phyloP scores from a whole-genome alignment of 163 green algal genomes.

The Scenedesmus sp. region DNA sequence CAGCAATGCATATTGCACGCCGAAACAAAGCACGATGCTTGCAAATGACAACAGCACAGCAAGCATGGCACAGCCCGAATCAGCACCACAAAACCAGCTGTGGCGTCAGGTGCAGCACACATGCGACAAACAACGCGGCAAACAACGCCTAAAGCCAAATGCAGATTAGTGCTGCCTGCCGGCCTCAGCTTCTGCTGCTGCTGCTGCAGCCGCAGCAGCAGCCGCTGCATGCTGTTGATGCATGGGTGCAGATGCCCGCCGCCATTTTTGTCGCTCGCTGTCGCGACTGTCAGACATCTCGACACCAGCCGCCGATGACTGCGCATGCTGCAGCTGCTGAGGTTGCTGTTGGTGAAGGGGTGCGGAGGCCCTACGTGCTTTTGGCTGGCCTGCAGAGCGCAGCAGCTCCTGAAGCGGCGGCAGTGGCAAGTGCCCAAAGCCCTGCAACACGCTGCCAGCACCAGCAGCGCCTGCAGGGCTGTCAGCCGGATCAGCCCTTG shows the following conservation, averaged over 20 bases:
- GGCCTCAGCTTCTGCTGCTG: neutral
- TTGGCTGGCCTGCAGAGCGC: neutral
- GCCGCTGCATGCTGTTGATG: neutral
- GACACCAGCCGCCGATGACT: neutral
- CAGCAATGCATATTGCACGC: no score
- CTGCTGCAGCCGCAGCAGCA: neutral
- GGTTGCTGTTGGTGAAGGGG: neutral
- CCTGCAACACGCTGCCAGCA: neutral
- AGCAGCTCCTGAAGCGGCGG: neutral
- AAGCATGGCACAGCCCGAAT: neutral
- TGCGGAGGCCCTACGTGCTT: conserved; percentile 19
- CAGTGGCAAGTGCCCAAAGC: neutral
- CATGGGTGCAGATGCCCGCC: neutral
- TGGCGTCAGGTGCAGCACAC: neutral
- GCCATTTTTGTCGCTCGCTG: neutral
- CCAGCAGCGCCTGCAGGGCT: neutral
- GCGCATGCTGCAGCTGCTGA: no score
- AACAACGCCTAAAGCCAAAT: no score
- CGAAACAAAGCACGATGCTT: neutral
- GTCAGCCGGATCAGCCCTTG: neutral
- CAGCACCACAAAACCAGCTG: neutral
- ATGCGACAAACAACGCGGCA: neutral
- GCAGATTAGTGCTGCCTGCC: neutral
- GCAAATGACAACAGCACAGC: neutral
- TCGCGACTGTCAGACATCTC: neutral